Conservation (phyloP, 805 yeast species). For the Barnettozyma siamensis region DNA sequence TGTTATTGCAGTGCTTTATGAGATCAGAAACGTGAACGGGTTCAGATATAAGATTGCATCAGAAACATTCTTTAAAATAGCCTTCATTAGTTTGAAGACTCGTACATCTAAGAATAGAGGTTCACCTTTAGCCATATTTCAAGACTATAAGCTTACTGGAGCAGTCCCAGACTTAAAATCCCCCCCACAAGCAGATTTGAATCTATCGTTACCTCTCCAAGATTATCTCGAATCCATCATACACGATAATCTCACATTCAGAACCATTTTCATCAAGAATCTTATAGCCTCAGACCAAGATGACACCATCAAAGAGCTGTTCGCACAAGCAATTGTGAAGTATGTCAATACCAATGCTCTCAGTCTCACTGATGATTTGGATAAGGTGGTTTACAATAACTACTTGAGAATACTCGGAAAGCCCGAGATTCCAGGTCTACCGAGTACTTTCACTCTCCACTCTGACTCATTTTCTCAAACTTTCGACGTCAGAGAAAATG, state of each 20-base stretch:
- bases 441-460: conserved; percentile 5
- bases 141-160: conserved; percentile 16
- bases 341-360: conserved; percentile 11
- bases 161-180: neutral
- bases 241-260: conserved; percentile 4
- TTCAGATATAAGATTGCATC: conserved; percentile 23
- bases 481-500: conserved; percentile 12
- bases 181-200: neutral
- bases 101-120: conserved; percentile 4
- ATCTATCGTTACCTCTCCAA: conserved; percentile 7
- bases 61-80: conserved; percentile 14
- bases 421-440: neutral
- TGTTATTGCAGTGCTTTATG: conserved; percentile 18
- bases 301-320: conserved; percentile 10
- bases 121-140: conserved; percentile 20
- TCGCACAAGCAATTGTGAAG: conserved; percentile 11
- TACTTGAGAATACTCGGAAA: conserved; percentile 5
- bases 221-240: conserved; percentile 11
- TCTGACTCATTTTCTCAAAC: conserved; percentile 16
- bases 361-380: conserved; percentile 10
- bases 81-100: conserved; percentile 12
- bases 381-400: conserved; percentile 12
- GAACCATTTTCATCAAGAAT: conserved; percentile 10
- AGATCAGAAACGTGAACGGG: conserved; percentile 14
- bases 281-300: conserved; percentile 17